Base-by-base conservation (phyloP, 139 green algal species). In the Dunaliella sp. region DNA sequence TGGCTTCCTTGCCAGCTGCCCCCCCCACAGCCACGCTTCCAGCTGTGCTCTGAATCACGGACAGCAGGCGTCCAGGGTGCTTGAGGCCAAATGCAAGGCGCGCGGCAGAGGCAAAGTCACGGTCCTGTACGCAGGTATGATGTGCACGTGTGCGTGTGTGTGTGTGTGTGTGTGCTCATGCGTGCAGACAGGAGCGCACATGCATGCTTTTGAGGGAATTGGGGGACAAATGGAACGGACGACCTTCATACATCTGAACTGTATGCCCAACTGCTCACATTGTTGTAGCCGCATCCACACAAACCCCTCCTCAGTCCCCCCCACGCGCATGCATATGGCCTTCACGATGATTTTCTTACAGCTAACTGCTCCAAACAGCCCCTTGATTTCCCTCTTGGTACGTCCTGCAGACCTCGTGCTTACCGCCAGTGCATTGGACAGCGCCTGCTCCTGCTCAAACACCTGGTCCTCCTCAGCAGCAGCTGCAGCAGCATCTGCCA, bases 21-120 rank as follows among this genome's bases (percentile, higher is more conserved):
- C 35, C 78, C 85, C 33, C 79, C 74, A 35, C 75, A 34, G 32
- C 37, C 65, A 22, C 31, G 2, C 26, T 32, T 31, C 80, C 38
- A 48, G 85, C 87, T 80, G 90, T 82, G 32, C 84, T 57, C 0
- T 91, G 89, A 36, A 98, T 85, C 58, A 97, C 93, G 0, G 84
- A 38, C 78, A 98, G 92, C 87, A 99, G 90, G 65, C 91, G 87
- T 2, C 93, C 89, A 0, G 96, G 95, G 79, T 98, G 95, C 31
- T 90, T 84, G 80, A 98, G 90, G 84, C 94, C 76, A 84, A 99
- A 96, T 0, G 96, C 97, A 85, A 98, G 89, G n/a, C 79, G 59
- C 0, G 96, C 93, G 3, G 97, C 97, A 2, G 84, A 33, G 1
- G 65, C 82, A 31, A 92, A 97, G 84, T 98, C 91, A 35, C 89